Base-by-base conservation (phyloP, 192 early-diverging fungal species). In the Podila epigama region DNA sequence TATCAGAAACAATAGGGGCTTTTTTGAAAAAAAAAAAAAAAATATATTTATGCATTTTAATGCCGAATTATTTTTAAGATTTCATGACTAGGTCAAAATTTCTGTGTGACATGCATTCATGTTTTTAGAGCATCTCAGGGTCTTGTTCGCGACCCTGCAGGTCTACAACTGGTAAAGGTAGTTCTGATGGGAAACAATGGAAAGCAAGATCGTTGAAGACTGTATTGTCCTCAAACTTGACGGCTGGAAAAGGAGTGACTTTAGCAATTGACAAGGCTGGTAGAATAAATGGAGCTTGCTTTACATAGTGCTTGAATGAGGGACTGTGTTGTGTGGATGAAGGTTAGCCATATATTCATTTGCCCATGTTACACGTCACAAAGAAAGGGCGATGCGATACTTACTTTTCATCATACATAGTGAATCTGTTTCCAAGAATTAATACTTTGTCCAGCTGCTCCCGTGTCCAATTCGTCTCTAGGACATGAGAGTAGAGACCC, bases 381-480 rank as follows among this genome's bases (percentile, higher is more conserved):
- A 54, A 31, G 25, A 5, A 9, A 10, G 52, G 18, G 13, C 39
- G n/a, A n/a, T 6, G 2, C 31, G 1, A 5, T 18, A 25, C 33
- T 57, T 80, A 83, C 81, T 44, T 70, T 64, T 83, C 77, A 51
- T 75, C 63, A 53, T 83, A 83, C 68, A 70, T 75, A 5, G 78
- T 75, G 41, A 83, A 75, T 20, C 78, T 62, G 37, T 83, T 83
- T 18, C 81, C 81, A 25, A 83, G 52, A 15, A 83, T 68, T 3
- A 79, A 57, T 1, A 83, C 25, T 0, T 68, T 44, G 28, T 69
- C 32, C 35, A 83, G 29, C 5, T 60, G 48, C 27, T 57, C n/a
- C 10, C 51, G 69, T 4, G 68, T 32, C 81, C 81, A 83, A 29
- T 83, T 83, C 16, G 64, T 36, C 29, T 67, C 67, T 4, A 83